Conservation (phyloP, 352 stramenopile species). For the Pythium chondricola region DNA sequence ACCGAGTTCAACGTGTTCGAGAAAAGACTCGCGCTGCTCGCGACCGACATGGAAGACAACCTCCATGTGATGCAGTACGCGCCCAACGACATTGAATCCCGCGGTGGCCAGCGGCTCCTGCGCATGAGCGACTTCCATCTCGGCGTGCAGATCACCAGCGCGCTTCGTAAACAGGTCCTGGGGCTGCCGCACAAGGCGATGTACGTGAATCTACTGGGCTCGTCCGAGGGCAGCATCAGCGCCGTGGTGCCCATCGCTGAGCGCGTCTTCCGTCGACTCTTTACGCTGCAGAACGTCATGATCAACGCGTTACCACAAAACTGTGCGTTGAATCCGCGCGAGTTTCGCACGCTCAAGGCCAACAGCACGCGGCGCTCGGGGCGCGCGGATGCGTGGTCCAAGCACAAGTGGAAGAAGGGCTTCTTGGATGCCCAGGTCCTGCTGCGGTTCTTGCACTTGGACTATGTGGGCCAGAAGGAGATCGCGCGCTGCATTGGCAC, state of each 20-base stretch:
- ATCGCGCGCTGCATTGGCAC: conserved; percentile 85
- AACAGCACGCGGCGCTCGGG: conserved; percentile 57
- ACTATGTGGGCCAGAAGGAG: conserved; percentile 87
- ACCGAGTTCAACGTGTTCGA: conserved; percentile 84
- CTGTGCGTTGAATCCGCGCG: conserved; percentile 77
- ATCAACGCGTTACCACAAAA: conserved; percentile 85
- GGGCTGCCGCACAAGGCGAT: conserved; percentile 16
- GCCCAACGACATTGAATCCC: conserved; percentile 78
- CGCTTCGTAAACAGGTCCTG: conserved; percentile 69
- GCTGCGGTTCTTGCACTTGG: conserved; percentile 72
- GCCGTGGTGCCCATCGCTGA: conserved; percentile 75
- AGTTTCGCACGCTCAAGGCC: conserved; percentile 75
- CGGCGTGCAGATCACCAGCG: conserved; percentile 66
- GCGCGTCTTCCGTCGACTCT: conserved; percentile 78
- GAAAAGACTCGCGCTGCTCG: conserved; percentile 61
- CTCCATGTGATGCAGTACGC: conserved; percentile 85
- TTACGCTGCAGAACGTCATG: conserved; percentile 88
- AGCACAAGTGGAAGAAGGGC: conserved; percentile 88
- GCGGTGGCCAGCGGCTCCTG: conserved; percentile 73
- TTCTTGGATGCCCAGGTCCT: conserved; percentile 80
- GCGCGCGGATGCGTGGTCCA: conserved; percentile 73
- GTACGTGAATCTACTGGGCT: conserved; percentile 79
- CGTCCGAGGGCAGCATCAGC: conserved; percentile 67
- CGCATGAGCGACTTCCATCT: conserved; percentile 82
- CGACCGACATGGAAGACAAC: conserved; percentile 80